phyloP scores from a whole-genome alignment of 805 yeast genomes.

The Suhomyces emberorum region DNA sequence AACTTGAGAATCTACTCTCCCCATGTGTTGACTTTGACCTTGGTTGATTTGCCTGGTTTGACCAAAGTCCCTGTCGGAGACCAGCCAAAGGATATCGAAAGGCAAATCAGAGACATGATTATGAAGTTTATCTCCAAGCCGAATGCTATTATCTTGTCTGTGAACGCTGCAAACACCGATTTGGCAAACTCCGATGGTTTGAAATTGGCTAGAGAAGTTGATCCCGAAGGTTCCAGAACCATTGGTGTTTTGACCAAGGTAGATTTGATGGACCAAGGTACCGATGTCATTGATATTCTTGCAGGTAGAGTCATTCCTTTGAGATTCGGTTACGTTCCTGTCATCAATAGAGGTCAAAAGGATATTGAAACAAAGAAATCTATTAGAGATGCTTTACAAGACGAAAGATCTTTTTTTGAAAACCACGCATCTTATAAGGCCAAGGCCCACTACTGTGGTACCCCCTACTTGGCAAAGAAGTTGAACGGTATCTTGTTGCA shows the following conservation, averaged over 20 bases:
- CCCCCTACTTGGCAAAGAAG: slow-evolving; percentile 94
- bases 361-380: slow-evolving; percentile 89
- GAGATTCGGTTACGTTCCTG: slow-evolving; percentile 95
- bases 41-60: slow-evolving; percentile 95
- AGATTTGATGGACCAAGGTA: slow-evolving; percentile 97
- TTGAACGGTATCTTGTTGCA: slow-evolving; percentile 82
- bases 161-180: slow-evolving; percentile 84
- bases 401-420: slow-evolving; percentile 80
- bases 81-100: slow-evolving; percentile 96
- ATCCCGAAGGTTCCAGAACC: slow-evolving; percentile 93
- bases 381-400: slow-evolving; percentile 79
- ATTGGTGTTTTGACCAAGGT: slow-evolving; percentile 96
- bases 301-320: slow-evolving; percentile 95
- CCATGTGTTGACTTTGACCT: slow-evolving; percentile 86
- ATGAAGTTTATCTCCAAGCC: slow-evolving; percentile 93
- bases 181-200: slow-evolving; percentile 95
- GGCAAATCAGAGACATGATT: slow-evolving; percentile 88
- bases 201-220: slow-evolving; percentile 95
- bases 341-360: slow-evolving; percentile 79
- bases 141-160: slow-evolving; percentile 90
- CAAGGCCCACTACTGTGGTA: slow-evolving; percentile 95
- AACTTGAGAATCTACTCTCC: slow-evolving; percentile 92
- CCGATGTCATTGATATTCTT: slow-evolving; percentile 92
- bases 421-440: slow-evolving; percentile 86
- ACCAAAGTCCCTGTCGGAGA: slow-evolving; percentile 99